A percentile compares a stretch with the other conserved stretches of the same genome.
phyloP scores from a whole-genome alignment of 495 filamentous ascomycete species.

The Penicillium cosmopolitanum region DNA sequence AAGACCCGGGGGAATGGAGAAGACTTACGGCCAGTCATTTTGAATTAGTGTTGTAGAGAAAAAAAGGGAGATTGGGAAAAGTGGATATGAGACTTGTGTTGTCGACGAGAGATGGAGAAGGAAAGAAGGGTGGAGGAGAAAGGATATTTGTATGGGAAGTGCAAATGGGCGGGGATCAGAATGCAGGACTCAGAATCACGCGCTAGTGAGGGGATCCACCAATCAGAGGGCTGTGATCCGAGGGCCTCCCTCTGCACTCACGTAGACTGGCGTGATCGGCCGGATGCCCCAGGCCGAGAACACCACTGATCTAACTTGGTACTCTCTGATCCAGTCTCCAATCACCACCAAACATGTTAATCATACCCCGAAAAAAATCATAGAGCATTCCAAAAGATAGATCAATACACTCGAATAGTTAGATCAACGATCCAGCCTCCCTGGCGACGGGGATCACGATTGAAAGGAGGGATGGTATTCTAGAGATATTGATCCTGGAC shows the following conservation, averaged over 20 bases:
- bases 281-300: slow-evolving; percentile 35
- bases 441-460: slow-evolving; percentile 44
- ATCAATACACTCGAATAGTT: slow-evolving; percentile 18
- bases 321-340: slow-evolving; percentile 34
- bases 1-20: slow-evolving; percentile 8
- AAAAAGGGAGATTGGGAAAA: slow-evolving; percentile 34
- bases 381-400: slow-evolving; percentile 21
- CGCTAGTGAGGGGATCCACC: slow-evolving; percentile 42
- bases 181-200: slow-evolving; percentile 45
- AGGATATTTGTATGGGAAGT: slow-evolving; percentile 52
- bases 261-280: slow-evolving; percentile 32
- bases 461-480: slow-evolving; percentile 33
- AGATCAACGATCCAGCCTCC: slow-evolving; percentile 22
- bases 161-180: slow-evolving; percentile 32
- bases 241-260: neutral
- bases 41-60: slow-evolving; percentile 44
- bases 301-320: slow-evolving; percentile 14
- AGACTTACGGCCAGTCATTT: slow-evolving; percentile 73
- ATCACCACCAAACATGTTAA: slow-evolving; percentile 26
- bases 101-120: slow-evolving; percentile 46
- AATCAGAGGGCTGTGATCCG: slow-evolving; percentile 45
- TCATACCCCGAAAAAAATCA: slow-evolving; percentile 18
- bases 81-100: slow-evolving; percentile 42
- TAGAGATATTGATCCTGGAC: slow-evolving; percentile 45
- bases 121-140: slow-evolving; percentile 41